Percentiles rank a stretch among this genome's conserved stretches.
Evolutionary conservation across 305 asterid genomes (phyloP).

Genomic region (Solanum hybrid): DNA sequence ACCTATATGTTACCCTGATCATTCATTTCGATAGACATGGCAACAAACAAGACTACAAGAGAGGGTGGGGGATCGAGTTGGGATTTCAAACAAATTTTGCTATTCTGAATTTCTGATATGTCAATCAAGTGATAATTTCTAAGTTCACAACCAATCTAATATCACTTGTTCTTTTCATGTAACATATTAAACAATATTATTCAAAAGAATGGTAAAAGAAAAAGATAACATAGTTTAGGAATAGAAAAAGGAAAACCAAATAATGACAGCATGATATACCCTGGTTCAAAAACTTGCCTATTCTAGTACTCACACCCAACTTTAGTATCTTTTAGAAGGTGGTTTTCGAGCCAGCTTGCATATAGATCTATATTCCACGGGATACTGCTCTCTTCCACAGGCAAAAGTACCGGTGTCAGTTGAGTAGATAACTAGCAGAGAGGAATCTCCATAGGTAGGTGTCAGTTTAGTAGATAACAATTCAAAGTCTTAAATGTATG

Average conservation of each 20-base stretch:
- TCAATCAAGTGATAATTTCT: neutral
- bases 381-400: neutral
- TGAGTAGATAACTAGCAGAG: neutral
- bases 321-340: neutral
- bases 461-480: neutral
- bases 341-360: neutral
- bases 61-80: neutral
- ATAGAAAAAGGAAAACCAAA: neutral
- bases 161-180: neutral
- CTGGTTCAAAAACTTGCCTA: neutral
- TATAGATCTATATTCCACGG: neutral
- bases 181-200: neutral
- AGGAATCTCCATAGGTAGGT: neutral
- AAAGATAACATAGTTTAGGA: neutral
- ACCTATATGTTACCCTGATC: neutral
- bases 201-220: neutral
- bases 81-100: neutral
- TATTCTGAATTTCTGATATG: neutral
- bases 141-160: neutral
- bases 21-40: neutral
- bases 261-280: neutral
- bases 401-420: neutral
- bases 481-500: neutral
- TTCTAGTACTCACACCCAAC: neutral
- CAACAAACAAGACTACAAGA: neutral